Evolutionary conservation across 352 stramenopile genomes (phyloP), one percentile per base, ranked within the genome.

Genomic region (Globisporangium alternatum): DNA sequence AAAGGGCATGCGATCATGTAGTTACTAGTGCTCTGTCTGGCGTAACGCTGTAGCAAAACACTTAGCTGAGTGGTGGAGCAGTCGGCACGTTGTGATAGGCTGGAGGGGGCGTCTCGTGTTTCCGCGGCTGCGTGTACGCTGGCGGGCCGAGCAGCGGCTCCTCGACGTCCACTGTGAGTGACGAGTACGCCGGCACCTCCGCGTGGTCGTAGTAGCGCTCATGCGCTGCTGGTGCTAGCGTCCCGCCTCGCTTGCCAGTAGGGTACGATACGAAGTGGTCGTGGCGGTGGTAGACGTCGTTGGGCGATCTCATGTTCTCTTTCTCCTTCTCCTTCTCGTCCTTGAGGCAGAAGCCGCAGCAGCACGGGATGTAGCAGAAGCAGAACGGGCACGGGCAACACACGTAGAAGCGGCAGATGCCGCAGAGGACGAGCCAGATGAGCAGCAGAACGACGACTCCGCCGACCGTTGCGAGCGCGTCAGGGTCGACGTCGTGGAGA

Each of bases 1-100:
- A 28, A 28, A 28, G 25, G 2, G 25, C 25, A 28, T 28, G 25
- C 25, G 25, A 28, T 28, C 25, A 28, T 28, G 25, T 28, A 28
- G 25, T 28, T 28, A 28, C 25, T 28, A 41, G 35, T 41, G 35
- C 9, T 9, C 35, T 15, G 35, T 41, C 35, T 41, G 35, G 35
- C 17, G 35, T 28, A 28, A 28, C 35, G 35, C 8, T 41, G 15
- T 17, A 41, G 15, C 9, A 9, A 41, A 41, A 13, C 35, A 9
- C 35, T 51, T 67, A 88, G 37, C 57, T 70, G 17, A 91, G 65
- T 2, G 82, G 81, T 12, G 85, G 85, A 5, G 85, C 85, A 3
- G 85, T 88, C 39, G 82, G 82, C 39, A 91, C 69, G 35, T 91
- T 80, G 13, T 87, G 63, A 56, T 83, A 82, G 8, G 81, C 72